Conservation (phyloP, 306 rosid genomes). For the Vicia villosa region DNA sequence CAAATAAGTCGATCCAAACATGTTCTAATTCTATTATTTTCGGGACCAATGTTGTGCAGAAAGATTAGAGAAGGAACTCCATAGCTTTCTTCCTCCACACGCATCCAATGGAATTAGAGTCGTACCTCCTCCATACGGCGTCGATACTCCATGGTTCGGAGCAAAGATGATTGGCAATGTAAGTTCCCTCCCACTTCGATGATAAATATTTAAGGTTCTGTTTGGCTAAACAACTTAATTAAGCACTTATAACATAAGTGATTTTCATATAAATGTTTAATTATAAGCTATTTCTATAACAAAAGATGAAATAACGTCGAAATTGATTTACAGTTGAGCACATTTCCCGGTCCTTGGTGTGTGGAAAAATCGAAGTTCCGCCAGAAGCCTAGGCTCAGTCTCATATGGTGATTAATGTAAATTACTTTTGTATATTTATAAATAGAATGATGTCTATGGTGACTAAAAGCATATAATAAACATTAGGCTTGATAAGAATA, state of each 20-base stretch:
- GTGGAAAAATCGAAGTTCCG: constrained; percentile 66
- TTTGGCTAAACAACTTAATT: no score
- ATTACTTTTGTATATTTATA: constrained; percentile 22
- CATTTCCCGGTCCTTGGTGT: constrained; percentile 86
- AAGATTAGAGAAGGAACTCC: constrained; percentile 74
- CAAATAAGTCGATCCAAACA: not conserved
- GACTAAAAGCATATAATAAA: constrained; percentile 20
- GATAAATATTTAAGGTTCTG: not conserved
- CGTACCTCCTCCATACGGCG: constrained; percentile 83
- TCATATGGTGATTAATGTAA: constrained; percentile 54
- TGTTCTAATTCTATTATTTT: constrained; percentile 17
- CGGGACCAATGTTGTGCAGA: constrained; percentile 50
- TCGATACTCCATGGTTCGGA: constrained; percentile 87
- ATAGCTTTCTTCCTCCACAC: constrained; percentile 57
- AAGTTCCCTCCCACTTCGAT: constrained; percentile 38
- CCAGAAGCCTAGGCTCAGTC: constrained; percentile 59
- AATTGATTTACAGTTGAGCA: constrained; percentile 63
- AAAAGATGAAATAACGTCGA: not conserved
- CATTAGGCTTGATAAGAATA: constrained; percentile 17
- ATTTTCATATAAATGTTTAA: not conserved
- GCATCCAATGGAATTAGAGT: constrained; percentile 60
- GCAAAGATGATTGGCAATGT: constrained; percentile 83
- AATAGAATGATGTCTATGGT: constrained; percentile 5
- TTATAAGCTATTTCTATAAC: not conserved
- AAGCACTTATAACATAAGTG: no score